Evolutionary conservation across 208 protist species (phyloP).

Genomic region (Leishmania braziliensis): DNA sequence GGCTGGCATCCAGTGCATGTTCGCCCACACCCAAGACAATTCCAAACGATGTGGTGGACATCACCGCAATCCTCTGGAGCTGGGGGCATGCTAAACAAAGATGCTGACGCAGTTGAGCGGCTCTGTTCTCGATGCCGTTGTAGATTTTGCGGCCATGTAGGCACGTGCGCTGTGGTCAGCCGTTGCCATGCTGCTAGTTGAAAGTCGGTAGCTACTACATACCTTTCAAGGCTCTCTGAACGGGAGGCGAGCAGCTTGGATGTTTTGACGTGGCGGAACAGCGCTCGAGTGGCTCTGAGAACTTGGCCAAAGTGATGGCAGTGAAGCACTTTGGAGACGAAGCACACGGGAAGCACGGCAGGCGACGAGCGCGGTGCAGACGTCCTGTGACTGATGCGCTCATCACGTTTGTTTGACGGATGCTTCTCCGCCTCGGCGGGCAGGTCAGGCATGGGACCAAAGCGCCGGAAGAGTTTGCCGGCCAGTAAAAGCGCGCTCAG

Average conservation of each 20-base stretch:
- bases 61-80: slow-evolving; percentile 34
- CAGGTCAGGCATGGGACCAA: background rate
- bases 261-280: slow-evolving; percentile 49
- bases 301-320: slow-evolving; percentile 51
- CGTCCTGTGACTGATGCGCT: background rate
- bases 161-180: background rate
- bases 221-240: slow-evolving; percentile 54
- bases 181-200: slow-evolving; percentile 4
- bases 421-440: background rate
- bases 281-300: slow-evolving; percentile 23
- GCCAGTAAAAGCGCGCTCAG: slow-evolving; percentile 57
- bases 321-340: slow-evolving; percentile 72
- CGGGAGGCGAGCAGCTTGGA: slow-evolving; percentile 44
- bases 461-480: slow-evolving; percentile 46
- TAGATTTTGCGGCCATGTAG: background rate
- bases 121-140: background rate
- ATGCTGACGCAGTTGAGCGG: background rate
- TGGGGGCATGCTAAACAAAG: slow-evolving; percentile 53
- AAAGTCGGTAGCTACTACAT: slow-evolving; percentile 56
- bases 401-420: background rate
- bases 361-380: background rate
- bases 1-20: slow-evolving; percentile 40
- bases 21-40: slow-evolving; percentile 60
- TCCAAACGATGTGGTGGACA: slow-evolving; percentile 46
- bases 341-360: slow-evolving; percentile 35